phyloP scores from a whole-genome alignment of 345 rosid genomes.

The Eucalyptus tenuipes region DNA sequence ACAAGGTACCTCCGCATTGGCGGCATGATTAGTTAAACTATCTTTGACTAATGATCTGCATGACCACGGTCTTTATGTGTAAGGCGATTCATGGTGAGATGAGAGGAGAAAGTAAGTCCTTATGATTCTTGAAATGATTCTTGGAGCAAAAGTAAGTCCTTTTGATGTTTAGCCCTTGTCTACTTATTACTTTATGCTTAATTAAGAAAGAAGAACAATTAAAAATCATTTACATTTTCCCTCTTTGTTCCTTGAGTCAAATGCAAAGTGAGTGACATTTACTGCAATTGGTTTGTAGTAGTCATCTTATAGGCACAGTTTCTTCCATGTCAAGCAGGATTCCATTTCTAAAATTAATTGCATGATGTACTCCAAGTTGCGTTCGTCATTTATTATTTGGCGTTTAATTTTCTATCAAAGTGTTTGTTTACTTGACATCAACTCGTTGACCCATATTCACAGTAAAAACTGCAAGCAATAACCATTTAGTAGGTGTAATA shows the following conservation, averaged over 20 bases:
- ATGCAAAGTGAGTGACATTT: background rate
- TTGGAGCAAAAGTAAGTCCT: background rate
- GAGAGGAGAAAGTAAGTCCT: background rate
- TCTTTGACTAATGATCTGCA: background rate
- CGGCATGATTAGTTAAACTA: background rate
- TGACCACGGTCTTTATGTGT: background rate
- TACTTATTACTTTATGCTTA: background rate
- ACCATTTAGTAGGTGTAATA: background rate
- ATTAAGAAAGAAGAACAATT: background rate
- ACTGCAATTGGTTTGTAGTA: background rate
- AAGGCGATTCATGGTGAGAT: background rate
- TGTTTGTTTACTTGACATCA: background rate
- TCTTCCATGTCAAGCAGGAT: background rate
- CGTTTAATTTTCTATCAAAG: background rate
- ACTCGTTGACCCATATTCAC: background rate
- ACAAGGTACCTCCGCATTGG: background rate
- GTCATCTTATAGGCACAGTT: background rate
- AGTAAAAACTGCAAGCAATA: background rate
- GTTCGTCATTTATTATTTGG: rapidly evolving
- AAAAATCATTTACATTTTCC: background rate
- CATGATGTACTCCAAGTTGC: background rate
- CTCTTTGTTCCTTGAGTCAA: background rate
- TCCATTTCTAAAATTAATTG: background rate
- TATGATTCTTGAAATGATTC: background rate
- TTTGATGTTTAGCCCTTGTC: background rate